phyloP scores from a whole-genome alignment of 2,329 filamentous ascomycete genomes.

The Sarocladium strictum region DNA sequence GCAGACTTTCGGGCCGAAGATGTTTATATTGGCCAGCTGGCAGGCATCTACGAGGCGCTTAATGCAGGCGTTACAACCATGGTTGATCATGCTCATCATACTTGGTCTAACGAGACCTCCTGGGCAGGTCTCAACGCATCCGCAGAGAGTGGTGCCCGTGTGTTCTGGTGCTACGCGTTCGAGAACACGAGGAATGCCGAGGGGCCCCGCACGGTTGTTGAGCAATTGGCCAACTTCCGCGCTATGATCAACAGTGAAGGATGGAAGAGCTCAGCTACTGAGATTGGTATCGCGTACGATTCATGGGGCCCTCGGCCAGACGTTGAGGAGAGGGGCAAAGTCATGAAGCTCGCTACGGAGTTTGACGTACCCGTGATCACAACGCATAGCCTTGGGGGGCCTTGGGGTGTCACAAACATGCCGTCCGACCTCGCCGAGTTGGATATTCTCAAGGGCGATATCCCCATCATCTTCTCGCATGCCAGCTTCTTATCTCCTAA shows the following conservation, averaged over 20 bases:
- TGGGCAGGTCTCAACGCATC: constrained; percentile 39
- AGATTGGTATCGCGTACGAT: constrained; percentile 38
- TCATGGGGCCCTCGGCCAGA: constrained; percentile 22
- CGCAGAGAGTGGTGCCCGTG: constrained; percentile 37
- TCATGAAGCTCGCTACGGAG: constrained; percentile 29
- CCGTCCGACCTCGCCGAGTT: constrained; percentile 31
- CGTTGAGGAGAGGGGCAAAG: constrained; percentile 20
- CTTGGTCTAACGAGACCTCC: constrained; percentile 34
- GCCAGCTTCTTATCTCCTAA: constrained; percentile 35
- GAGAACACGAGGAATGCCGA: constrained; percentile 20
- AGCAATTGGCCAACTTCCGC: constrained; percentile 11
- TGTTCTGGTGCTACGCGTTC: constrained; percentile 41
- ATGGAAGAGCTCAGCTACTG: constrained; percentile 23
- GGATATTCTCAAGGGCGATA: constrained; percentile 33
- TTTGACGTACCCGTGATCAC: constrained; percentile 40
- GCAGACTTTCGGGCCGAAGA: constrained; percentile 33
- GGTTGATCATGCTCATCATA: constrained; percentile 47
- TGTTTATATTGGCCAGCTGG: constrained; percentile 39
- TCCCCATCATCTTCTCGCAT: constrained; percentile 48
- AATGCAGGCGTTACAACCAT: constrained; percentile 47
- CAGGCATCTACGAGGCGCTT: constrained; percentile 43
- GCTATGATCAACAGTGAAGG: background rate
- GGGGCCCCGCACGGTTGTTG: background rate
- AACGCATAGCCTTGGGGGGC: constrained; percentile 34
- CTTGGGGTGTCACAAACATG: constrained; percentile 32